Conservation (phyloP, 2,329 filamentous ascomycete genomes). For the Hypoxylon sp. region DNA sequence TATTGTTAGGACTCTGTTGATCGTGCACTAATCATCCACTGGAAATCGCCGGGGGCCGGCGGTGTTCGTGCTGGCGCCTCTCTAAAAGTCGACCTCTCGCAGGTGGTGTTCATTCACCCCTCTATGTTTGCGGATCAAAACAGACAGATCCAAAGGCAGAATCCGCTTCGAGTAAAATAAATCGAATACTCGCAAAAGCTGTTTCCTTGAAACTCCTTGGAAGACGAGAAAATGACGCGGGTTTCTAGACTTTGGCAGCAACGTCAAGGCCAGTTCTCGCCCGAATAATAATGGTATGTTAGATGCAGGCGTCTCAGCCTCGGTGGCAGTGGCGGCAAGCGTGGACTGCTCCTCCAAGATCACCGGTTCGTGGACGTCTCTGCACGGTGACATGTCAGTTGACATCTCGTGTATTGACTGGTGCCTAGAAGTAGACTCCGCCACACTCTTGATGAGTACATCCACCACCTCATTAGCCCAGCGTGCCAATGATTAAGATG, state of each 20-base stretch:
- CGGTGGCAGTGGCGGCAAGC: background rate
- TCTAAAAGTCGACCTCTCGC: background rate
- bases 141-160: background rate
- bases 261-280: background rate
- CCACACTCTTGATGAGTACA: background rate
- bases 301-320: background rate
- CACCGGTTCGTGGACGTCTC: too few species aligned
- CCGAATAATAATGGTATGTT: background rate
- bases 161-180: background rate
- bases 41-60: background rate
- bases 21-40: background rate
- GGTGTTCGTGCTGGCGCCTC: background rate
- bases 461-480: background rate
- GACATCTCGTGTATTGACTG: background rate
- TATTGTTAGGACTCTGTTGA: background rate
- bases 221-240: background rate
- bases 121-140: background rate
- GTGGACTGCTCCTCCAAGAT: background rate
- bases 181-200: background rate
- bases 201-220: background rate
- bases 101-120: background rate
- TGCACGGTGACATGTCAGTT: background rate
- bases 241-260: too few species aligned
- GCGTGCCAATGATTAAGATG: background rate
- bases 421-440: background rate